phyloP scores from a whole-genome alignment of 2,329 filamentous ascomycete genomes.

The Cryphonectria naterciae region DNA sequence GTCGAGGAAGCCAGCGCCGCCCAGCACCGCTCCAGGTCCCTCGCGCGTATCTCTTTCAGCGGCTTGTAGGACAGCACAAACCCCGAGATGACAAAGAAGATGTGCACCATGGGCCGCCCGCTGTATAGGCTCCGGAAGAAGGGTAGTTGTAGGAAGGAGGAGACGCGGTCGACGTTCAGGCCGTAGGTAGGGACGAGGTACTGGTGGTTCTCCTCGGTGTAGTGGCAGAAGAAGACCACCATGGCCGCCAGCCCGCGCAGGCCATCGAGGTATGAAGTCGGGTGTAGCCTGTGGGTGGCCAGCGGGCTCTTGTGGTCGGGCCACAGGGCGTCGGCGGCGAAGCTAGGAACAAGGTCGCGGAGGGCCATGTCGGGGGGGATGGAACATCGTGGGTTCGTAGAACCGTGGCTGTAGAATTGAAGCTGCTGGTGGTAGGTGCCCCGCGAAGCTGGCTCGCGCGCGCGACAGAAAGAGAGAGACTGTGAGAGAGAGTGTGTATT shows the following conservation, averaged over 20 bases:
- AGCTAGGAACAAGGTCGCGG: slow-evolving; percentile 39
- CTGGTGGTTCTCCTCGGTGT: slow-evolving; percentile 46
- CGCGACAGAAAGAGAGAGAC: neutral
- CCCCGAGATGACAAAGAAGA: slow-evolving; percentile 57
- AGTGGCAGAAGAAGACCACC: slow-evolving; percentile 53
- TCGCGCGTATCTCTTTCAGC: slow-evolving; percentile 45
- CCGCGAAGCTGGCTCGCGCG: too few species aligned
- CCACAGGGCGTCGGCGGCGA: slow-evolving; percentile 39
- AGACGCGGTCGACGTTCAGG: slow-evolving; percentile 39
- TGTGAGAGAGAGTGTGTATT: neutral
- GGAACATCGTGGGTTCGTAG: slow-evolving; percentile 14
- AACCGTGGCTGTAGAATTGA: neutral
- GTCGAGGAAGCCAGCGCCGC: slow-evolving; percentile 49
- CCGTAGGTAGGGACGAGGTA: slow-evolving; percentile 43
- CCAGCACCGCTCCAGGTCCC: slow-evolving; percentile 43
- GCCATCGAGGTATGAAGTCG: slow-evolving; percentile 54
- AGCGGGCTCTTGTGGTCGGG: slow-evolving; percentile 35
- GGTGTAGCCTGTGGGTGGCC: slow-evolving; percentile 38
- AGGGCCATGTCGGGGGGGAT: slow-evolving; percentile 28
- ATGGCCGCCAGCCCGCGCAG: slow-evolving; percentile 54
- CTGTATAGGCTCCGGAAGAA: slow-evolving; percentile 49
- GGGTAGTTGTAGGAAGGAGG: slow-evolving; percentile 48
- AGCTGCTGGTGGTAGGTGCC: neutral
- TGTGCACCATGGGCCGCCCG: slow-evolving; percentile 53
- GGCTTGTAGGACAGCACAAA: slow-evolving; percentile 52